Percentiles rank a stretch among this genome's conserved stretches.
These are phyloP conservation scores for Clohesyomyces aquaticus DNA, from an alignment of 495 filamentous ascomycete species.

Conservation along the genomic window DNA sequence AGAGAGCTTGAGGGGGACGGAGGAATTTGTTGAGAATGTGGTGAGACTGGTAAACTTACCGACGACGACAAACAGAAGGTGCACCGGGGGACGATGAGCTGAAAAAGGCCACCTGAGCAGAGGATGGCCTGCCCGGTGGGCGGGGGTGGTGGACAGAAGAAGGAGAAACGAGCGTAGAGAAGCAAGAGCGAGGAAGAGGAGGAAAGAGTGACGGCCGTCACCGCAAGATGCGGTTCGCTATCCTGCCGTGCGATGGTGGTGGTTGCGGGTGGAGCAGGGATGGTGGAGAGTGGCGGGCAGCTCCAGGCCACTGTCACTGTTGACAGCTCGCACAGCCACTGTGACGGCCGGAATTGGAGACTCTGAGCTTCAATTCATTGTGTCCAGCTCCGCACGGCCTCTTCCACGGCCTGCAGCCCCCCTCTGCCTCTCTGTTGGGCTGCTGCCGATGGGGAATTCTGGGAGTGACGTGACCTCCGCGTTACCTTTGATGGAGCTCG, in stretches of 20 bases:
- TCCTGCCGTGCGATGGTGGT: background rate
- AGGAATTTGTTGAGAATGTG: background rate
- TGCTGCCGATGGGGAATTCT: background rate
- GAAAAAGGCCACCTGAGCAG: background rate
- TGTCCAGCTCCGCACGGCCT: background rate
- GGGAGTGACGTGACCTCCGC: conserved; percentile 7
- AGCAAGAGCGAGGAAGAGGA: background rate
- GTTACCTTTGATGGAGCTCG: no score
- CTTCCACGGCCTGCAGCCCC: background rate
- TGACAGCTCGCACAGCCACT: background rate
- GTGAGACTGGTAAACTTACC: background rate
- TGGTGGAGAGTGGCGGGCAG: background rate
- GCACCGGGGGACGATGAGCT: background rate
- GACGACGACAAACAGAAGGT: background rate
- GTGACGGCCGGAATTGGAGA: background rate
- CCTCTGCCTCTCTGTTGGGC: background rate
- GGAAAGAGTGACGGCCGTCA: background rate
- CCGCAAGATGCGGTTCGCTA: background rate
- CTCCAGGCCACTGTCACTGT: background rate
- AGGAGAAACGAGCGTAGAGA: background rate
- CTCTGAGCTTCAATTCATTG: background rate
- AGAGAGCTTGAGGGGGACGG: conserved; percentile 4
- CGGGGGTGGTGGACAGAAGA: background rate
- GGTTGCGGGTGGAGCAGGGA: background rate
- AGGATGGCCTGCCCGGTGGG: background rate